phyloP scores from a whole-genome alignment of 2,329 filamentous ascomycete genomes.

The Colletotrichum scovillei region DNA sequence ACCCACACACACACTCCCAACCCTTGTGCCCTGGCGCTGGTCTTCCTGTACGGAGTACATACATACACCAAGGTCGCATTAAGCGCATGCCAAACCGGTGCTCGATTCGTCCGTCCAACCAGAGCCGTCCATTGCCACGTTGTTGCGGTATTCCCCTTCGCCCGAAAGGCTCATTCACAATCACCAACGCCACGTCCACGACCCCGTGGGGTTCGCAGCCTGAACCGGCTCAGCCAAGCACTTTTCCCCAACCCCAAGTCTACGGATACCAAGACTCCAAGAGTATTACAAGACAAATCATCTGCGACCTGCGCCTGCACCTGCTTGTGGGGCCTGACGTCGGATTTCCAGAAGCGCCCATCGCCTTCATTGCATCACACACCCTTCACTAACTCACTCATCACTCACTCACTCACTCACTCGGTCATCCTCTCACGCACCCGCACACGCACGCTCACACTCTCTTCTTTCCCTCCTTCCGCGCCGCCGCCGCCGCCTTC shows the following conservation, averaged over 20 bases:
- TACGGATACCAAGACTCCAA: neutral
- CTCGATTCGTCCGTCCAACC: constrained; percentile 37
- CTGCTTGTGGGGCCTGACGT: constrained; percentile 22
- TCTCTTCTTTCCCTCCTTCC: neutral
- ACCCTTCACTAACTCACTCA: neutral
- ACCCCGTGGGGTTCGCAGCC: constrained; percentile 33
- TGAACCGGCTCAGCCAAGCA: constrained; percentile 18
- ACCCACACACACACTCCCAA: constrained; percentile 7
- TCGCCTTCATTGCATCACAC: constrained; percentile 34
- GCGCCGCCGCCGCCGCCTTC: neutral
- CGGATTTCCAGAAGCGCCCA: constrained; percentile 23
- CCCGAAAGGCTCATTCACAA: constrained; percentile 36
- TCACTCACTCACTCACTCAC: neutral
- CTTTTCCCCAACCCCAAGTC: neutral
- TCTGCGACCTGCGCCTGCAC: neutral
- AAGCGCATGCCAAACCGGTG: constrained; percentile 5
- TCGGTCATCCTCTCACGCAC: neutral
- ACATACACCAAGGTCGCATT: constrained; percentile 36
- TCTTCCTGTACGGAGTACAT: neutral
- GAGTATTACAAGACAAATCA: neutral
- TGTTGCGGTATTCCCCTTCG: constrained; percentile 36
- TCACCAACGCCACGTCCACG: neutral
- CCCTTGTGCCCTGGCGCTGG: neutral
- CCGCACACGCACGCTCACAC: neutral
- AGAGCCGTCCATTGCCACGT: constrained; percentile 31